These are phyloP conservation scores for Hyphopichia fennica DNA, from an alignment of 1,139 yeast species.

Conservation along the genomic window DNA sequence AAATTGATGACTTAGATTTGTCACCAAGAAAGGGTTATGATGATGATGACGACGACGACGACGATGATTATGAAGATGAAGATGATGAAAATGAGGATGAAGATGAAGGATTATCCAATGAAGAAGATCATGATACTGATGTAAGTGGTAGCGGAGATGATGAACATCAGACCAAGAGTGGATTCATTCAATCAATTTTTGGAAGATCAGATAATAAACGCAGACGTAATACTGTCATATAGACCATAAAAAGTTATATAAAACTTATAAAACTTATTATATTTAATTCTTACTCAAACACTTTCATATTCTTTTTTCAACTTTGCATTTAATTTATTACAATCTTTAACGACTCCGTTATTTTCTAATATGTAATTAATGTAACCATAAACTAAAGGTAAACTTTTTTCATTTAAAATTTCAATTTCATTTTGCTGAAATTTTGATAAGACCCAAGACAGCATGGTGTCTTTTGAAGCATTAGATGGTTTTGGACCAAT, in stretches of 20 bases:
- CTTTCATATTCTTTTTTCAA: slow-evolving; percentile 10
- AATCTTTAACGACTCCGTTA: slow-evolving; percentile 18
- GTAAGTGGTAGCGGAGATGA: slow-evolving; percentile 2
- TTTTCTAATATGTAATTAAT: slow-evolving; percentile 17
- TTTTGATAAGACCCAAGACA: slow-evolving; percentile 39
- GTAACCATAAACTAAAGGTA: slow-evolving; percentile 18
- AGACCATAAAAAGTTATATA: neutral
- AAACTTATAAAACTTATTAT: no score
- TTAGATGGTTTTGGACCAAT: slow-evolving; percentile 46
- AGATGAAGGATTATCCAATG: slow-evolving; percentile 2
- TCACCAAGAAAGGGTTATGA: slow-evolving; percentile 7
- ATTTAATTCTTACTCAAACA: no score
- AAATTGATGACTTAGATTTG: slow-evolving; percentile 11
- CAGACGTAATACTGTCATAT: slow-evolving; percentile 2
- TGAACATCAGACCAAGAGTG: neutral
- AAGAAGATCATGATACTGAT: slow-evolving; percentile 5
- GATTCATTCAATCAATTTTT: slow-evolving; percentile 4
- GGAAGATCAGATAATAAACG: slow-evolving; percentile 3
- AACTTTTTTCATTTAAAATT: slow-evolving; percentile 13
- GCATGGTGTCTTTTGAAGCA: slow-evolving; percentile 36
- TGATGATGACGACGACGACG: slow-evolving; percentile 11
- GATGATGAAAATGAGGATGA: slow-evolving; percentile 9
- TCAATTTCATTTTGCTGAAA: slow-evolving; percentile 22
- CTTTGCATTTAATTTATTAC: slow-evolving; percentile 19
- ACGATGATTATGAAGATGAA: slow-evolving; percentile 8